Conservation (phyloP, 495 filamentous ascomycete genomes). For the Penicillium lagena region DNA sequence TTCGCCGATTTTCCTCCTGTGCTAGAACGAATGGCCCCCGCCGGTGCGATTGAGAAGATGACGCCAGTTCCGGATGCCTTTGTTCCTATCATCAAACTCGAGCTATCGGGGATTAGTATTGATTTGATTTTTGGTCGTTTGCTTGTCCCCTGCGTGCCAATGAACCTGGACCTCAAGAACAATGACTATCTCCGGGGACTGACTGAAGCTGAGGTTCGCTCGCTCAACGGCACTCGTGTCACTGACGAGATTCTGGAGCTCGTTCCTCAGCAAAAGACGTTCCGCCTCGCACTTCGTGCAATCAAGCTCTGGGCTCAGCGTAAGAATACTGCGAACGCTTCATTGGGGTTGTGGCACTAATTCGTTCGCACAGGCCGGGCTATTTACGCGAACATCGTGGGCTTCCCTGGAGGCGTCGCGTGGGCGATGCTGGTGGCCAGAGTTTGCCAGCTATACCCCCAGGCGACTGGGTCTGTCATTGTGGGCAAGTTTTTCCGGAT, state of each 20-base stretch:
- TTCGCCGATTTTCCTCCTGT: conserved; percentile 79
- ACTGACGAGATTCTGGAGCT: conserved; percentile 84
- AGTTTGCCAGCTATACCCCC: conserved; percentile 95
- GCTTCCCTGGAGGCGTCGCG: conserved; percentile 92
- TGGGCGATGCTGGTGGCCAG: conserved; percentile 97
- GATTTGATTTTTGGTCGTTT: conserved; percentile 90
- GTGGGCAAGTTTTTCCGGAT: conserved; percentile 91
- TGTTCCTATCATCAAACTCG: conserved; percentile 94
- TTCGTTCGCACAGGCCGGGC: conserved; percentile 52
- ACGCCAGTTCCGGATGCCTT: conserved; percentile 83
- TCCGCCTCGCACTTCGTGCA: conserved; percentile 77
- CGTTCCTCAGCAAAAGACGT: conserved; percentile 83
- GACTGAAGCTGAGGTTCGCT: conserved; percentile 78
- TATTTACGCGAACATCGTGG: conserved; percentile 91
- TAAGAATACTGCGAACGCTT: conserved; percentile 20
- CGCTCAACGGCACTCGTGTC: conserved; percentile 87
- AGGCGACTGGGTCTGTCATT: conserved; percentile 77
- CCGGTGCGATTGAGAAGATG: conserved; percentile 75
- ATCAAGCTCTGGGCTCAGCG: conserved; percentile 96
- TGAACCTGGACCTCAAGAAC: conserved; percentile 68
- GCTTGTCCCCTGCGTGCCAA: conserved; percentile 61
- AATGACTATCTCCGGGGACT: conserved; percentile 79
- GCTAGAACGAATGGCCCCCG: conserved; percentile 63
- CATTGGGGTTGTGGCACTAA: not conserved
- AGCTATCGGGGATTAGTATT: conserved; percentile 83